These are phyloP conservation scores for Scedosporium minutisporum DNA, from an alignment of 2,329 filamentous ascomycete genomes.

Conservation along the genomic window DNA sequence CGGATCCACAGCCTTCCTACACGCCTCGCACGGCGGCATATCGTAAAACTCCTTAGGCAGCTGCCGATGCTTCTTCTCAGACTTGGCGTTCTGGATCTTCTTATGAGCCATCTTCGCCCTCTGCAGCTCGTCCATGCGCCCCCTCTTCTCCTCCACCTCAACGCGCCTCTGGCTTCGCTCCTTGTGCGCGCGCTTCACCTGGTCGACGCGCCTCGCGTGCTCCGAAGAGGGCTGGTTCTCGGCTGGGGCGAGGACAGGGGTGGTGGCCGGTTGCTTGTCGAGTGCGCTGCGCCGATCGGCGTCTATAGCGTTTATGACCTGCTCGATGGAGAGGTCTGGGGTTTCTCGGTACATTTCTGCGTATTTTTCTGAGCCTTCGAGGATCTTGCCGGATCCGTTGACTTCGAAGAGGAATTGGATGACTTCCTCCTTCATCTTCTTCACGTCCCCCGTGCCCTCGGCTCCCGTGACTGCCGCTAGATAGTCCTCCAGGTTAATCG, in stretches of 20 bases:
- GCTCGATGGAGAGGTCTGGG: conserved; percentile 12
- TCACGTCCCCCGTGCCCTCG: conserved; percentile 6
- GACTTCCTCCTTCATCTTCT: conserved; percentile 6
- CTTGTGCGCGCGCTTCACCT: conserved; percentile 8
- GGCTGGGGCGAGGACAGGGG: neutral
- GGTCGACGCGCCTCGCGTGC: conserved; percentile 8
- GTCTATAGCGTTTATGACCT: conserved; percentile 20
- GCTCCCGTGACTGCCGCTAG: conserved; percentile 4
- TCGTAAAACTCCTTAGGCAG: conserved; percentile 24
- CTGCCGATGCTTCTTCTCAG: conserved; percentile 23
- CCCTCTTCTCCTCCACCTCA: conserved; percentile 24
- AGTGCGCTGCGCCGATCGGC: conserved; percentile 19
- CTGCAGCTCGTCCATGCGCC: conserved; percentile 34
- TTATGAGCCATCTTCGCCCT: conserved; percentile 40
- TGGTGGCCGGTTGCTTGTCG: conserved; percentile 3
- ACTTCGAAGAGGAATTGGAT: conserved; percentile 9
- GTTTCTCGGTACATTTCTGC: conserved; percentile 8
- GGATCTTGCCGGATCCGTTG: neutral
- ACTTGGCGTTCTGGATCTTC: conserved; percentile 27
- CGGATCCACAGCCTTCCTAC: conserved; percentile 22
- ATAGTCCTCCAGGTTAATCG: conserved; percentile 8
- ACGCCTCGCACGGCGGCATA: conserved; percentile 30
- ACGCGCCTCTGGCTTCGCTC: conserved; percentile 2
- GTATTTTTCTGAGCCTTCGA: conserved; percentile 9
- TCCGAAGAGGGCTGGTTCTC: neutral